phyloP scores from a whole-genome alignment of 345 rosid species.

The Syzygium aromaticum region DNA sequence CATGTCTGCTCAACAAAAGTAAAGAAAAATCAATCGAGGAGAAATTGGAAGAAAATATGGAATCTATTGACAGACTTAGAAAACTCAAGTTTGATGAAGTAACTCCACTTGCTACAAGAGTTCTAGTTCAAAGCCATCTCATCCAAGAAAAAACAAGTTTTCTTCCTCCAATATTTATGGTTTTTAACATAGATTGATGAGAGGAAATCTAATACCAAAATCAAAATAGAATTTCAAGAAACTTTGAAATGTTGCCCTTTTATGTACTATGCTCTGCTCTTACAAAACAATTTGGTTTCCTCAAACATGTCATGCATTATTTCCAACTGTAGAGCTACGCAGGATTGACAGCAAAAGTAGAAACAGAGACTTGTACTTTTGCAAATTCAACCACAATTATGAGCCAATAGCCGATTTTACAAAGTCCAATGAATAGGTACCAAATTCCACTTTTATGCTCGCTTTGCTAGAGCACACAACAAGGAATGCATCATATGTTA shows the following conservation, averaged over 20 bases:
- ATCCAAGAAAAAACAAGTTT: background rate
- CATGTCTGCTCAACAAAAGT: conserved; percentile 63
- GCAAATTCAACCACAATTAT: background rate
- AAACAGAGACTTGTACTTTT: background rate
- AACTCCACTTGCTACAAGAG: background rate
- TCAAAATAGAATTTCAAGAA: background rate
- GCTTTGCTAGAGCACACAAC: background rate
- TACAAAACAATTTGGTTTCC: background rate
- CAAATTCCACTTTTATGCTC: background rate
- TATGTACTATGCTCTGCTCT: background rate
- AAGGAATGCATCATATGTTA: background rate
- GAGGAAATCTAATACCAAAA: background rate
- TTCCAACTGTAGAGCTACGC: background rate
- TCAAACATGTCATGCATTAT: background rate
- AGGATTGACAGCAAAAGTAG: background rate
- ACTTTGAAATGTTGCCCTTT: background rate
- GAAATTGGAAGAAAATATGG: background rate
- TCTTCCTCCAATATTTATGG: background rate
- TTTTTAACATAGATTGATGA: background rate
- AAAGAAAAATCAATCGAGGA: background rate
- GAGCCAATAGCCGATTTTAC: background rate
- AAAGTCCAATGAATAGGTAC: background rate
- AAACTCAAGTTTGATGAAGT: background rate
- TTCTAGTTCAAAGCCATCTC: background rate
- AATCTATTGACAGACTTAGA: background rate